Conservation (phyloP, 2,329 filamentous ascomycete species). For the Ceratocystis cubensis region DNA sequence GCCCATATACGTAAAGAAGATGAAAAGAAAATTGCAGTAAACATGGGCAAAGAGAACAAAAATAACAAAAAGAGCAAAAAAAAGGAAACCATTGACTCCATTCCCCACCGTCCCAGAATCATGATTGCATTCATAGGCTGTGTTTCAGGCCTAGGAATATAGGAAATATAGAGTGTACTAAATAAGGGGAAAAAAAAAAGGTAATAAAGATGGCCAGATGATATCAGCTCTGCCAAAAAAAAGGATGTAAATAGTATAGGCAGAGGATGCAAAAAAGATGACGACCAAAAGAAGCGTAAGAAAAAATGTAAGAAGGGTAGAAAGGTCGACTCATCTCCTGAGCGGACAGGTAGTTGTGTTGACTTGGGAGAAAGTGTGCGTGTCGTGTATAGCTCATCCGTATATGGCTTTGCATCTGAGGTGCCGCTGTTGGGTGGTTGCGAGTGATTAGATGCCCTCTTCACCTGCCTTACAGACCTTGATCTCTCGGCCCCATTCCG, state of each 20-base stretch:
- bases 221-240: constrained; percentile 8
- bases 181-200: constrained; percentile 18
- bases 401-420: constrained; percentile 1
- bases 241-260: constrained; percentile 7
- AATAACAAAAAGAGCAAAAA: constrained; percentile 15
- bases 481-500: constrained; percentile 96
- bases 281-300: not conserved
- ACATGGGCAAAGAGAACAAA: constrained; percentile 14
- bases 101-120: constrained; percentile 20
- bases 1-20: constrained; percentile 11
- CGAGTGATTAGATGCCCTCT: constrained; percentile 60
- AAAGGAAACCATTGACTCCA: constrained; percentile 19
- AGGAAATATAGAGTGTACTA: constrained; percentile 23
- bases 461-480: constrained; percentile 93
- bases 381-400: constrained; percentile 6
- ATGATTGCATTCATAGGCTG: constrained; percentile 18
- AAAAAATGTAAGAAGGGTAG: constrained; percentile 2
- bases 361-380: constrained; percentile 1
- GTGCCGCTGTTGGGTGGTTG: constrained; percentile 4
- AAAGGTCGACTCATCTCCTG: not conserved
- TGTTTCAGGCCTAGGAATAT: constrained; percentile 22
- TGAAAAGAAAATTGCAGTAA: constrained; percentile 22
- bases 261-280: constrained; percentile 12
- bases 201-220: constrained; percentile 3
- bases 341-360: not conserved